Conservation (phyloP, 2,329 filamentous ascomycete species). For the Saccharata proteae region DNA sequence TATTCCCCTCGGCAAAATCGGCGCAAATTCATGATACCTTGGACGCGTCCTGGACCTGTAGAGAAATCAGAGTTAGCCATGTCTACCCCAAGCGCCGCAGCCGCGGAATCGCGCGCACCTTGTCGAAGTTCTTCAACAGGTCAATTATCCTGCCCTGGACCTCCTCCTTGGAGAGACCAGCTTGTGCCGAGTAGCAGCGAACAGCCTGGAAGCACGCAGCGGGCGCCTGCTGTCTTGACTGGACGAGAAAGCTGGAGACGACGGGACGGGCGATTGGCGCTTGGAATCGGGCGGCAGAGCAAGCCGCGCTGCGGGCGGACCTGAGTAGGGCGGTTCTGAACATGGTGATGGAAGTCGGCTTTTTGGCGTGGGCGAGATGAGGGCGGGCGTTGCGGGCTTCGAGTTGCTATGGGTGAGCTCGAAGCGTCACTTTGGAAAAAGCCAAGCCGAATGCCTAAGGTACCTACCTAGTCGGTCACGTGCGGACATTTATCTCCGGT, state of each 20-base stretch:
- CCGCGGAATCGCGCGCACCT: slow-evolving; percentile 44
- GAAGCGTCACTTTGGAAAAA: too few species aligned
- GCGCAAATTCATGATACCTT: slow-evolving; percentile 39
- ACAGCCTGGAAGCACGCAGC: slow-evolving; percentile 55
- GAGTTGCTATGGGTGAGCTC: too few species aligned
- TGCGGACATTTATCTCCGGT: too few species aligned
- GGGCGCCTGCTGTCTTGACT: slow-evolving; percentile 48
- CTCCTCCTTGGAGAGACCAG: slow-evolving; percentile 68
- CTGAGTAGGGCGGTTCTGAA: slow-evolving; percentile 80
- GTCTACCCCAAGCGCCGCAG: slow-evolving; percentile 6
- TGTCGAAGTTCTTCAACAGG: slow-evolving; percentile 92
- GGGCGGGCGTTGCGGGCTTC: slow-evolving; percentile 8
- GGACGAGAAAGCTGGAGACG: slow-evolving; percentile 48
- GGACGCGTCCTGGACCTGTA: slow-evolving; percentile 49
- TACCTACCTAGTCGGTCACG: too few species aligned
- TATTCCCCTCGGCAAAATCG: too few species aligned
- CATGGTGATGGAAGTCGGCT: slow-evolving; percentile 46
- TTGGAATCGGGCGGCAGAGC: slow-evolving; percentile 29
- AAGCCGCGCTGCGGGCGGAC: slow-evolving; percentile 47
- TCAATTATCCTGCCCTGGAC: slow-evolving; percentile 87
- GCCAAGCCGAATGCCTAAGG: too few species aligned
- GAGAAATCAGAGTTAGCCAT: slow-evolving; percentile 18
- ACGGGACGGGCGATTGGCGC: slow-evolving; percentile 46
- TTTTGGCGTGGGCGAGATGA: slow-evolving; percentile 15
- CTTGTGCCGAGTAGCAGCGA: slow-evolving; percentile 76